Evolutionary conservation across 495 filamentous ascomycete genomes (phyloP).

Genomic region (Amniculicola lignicola): DNA sequence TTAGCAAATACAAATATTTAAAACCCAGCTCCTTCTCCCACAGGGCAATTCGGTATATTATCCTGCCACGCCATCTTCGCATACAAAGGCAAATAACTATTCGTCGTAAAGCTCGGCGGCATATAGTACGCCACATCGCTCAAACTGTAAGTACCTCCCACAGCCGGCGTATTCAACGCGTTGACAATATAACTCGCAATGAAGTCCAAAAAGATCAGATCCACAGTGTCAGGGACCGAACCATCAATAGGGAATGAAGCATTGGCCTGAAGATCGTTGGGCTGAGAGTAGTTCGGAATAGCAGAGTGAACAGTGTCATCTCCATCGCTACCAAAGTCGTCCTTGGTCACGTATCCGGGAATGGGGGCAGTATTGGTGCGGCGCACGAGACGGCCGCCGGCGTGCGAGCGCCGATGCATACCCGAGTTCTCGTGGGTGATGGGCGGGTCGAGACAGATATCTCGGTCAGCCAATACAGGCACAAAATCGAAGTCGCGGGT

Average conservation of each 20-base stretch:
- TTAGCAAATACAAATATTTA: no score
- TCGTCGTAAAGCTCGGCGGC: conserved; percentile 62
- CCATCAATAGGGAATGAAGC: conserved; percentile 47
- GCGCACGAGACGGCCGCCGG: conserved; percentile 37
- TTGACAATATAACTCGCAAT: conserved; percentile 73
- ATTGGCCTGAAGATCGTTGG: conserved; percentile 70
- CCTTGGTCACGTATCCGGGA: conserved; percentile 83
- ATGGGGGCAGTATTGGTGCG: conserved; percentile 40
- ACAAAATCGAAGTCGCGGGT: conserved; percentile 35
- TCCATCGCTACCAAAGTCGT: conserved; percentile 80
- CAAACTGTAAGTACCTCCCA: conserved; percentile 57
- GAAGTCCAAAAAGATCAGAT: conserved; percentile 88
- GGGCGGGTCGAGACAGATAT: conserved; percentile 47
- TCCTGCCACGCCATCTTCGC: conserved; percentile 47
- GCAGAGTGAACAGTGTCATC: conserved; percentile 82
- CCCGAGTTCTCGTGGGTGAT: conserved; percentile 7
- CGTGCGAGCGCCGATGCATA: not conserved
- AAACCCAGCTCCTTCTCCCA: conserved; percentile 35
- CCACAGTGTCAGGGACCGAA: conserved; percentile 52
- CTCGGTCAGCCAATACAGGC: conserved; percentile 36
- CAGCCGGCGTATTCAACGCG: conserved; percentile 61
- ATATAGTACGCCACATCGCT: conserved; percentile 65
- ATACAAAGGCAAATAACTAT: conserved; percentile 51
- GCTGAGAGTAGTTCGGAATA: conserved; percentile 70
- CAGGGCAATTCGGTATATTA: conserved; percentile 49